These are phyloP conservation scores for Elaeagnus macrophylla DNA, from an alignment of 306 rosid species.

Conservation along the genomic window DNA sequence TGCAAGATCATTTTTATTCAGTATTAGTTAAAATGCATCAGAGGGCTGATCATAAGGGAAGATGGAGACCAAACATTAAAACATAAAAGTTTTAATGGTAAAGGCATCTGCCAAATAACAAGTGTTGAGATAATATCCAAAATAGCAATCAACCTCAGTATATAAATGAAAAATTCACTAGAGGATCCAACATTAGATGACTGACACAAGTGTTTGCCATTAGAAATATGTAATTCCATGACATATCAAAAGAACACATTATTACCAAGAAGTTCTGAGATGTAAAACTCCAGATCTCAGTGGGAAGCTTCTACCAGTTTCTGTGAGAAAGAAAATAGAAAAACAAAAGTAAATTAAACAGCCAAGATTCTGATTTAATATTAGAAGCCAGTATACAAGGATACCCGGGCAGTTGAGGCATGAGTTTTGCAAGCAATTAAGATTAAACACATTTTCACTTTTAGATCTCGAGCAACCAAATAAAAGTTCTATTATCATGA, in stretches of 20 bases:
- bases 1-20: too few relatives aligned
- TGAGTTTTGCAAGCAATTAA: too few relatives aligned
- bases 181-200: constrained; percentile 22
- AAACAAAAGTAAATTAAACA: constrained; percentile 16
- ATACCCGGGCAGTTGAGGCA: too few relatives aligned
- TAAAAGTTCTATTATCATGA: too few relatives aligned
- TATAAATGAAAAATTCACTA: constrained; percentile 19
- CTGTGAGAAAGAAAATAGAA: constrained; percentile 33
- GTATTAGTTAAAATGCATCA: too few relatives aligned
- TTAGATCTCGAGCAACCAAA: too few relatives aligned
- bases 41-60: neutral
- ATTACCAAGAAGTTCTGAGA: constrained; percentile 31
- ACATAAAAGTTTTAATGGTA: neutral
- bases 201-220: constrained; percentile 23
- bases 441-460: too few relatives aligned
- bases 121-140: constrained; percentile 1
- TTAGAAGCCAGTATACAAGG: too few relatives aligned
- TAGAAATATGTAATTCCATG: constrained; percentile 22
- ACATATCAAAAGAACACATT: constrained; percentile 32
- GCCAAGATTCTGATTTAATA: neutral
- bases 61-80: constrained; percentile 11
- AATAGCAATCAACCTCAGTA: constrained; percentile 24
- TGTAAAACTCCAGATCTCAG: constrained; percentile 28
- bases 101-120: constrained; percentile 14
- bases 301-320: constrained; percentile 43